phyloP scores from a whole-genome alignment of 257 asterid species.

The Mentha longifolia region DNA sequence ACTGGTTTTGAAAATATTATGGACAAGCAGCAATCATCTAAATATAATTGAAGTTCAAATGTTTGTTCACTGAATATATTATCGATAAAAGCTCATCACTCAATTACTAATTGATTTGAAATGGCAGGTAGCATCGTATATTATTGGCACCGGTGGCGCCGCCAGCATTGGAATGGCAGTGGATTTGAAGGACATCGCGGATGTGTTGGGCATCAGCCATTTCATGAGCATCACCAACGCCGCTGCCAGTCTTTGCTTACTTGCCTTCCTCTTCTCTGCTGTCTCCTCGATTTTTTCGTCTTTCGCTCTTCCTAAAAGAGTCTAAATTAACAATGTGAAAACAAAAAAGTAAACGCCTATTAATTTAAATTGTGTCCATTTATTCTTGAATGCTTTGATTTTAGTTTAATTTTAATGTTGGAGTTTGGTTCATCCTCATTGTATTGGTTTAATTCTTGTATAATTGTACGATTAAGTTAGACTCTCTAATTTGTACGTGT shows the following conservation, averaged over 20 bases:
- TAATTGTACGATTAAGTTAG: neutral
- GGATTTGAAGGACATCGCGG: slow-evolving; percentile 29
- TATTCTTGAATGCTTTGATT: neutral
- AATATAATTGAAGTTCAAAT: too few species aligned
- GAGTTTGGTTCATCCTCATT: neutral
- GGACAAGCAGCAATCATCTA: too few species aligned
- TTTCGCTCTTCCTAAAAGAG: slow-evolving; percentile 52
- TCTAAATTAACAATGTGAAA: neutral
- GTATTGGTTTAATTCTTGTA: neutral
- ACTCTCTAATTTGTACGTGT: neutral
- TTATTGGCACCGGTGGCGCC: slow-evolving; percentile 48
- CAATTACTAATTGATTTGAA: neutral
- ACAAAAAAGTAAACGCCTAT: neutral
- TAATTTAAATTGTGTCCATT: neutral
- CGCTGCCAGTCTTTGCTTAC: slow-evolving; percentile 53
- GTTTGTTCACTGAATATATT: neutral
- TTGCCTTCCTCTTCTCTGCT: slow-evolving; percentile 44
- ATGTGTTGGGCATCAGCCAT: neutral
- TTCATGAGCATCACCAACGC: slow-evolving; percentile 44
- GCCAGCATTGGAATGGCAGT: slow-evolving; percentile 53
- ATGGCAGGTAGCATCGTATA: slow-evolving; percentile 43
- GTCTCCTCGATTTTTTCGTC: slow-evolving; percentile 53
- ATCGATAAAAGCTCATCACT: neutral
- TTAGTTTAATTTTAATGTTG: neutral
- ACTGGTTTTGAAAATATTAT: too few species aligned